Base-by-base conservation (phyloP, 257 asterid species). In the Jaltomata sinuosa region DNA sequence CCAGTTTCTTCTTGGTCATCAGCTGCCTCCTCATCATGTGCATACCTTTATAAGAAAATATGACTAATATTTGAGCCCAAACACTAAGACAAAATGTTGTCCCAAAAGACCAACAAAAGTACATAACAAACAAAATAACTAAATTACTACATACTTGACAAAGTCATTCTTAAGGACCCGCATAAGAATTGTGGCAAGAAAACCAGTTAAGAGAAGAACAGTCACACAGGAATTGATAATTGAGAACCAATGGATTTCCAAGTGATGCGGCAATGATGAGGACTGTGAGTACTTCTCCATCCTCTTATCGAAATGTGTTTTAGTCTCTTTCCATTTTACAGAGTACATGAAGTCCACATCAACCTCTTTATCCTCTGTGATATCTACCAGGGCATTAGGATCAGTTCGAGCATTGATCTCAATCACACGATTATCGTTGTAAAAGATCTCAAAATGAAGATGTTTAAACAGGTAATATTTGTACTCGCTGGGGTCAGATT, bases 1-100 rank as follows among this genome's bases (percentile, higher is more conserved):
- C 89, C 89, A 79, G 89, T 86, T 84, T 87, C 89, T 87, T 87
- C 89, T 82, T 85, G 87, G 18, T 87, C 89, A 84, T 84, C 89
- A 11, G 64, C 84, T 9, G 87, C 36, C 83, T 87, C 89, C 83
- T 87, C 89, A 78, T 87, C 89, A 47, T 87, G 89, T 15, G 89
- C 80, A 49, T 87, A 87, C 86, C 89, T 87, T 53, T 4, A 29
- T 40, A 34, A 62, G 11, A 34, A 65, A 54, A 71, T 15, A 74
- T 34, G 27, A 19, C 31, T 25, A 67, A 19, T 2, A 78, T 62
- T 18, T 19, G 54, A 64, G 54, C 50, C 50, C 47, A 68, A 81
- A 67, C 42, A 19, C 25, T 14, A 29, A 83, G 38, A 67, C n/a
- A 64, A 34, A 27, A 42, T 11, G 25, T 76, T 49, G 15, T 77